Evolutionary conservation across 2,329 filamentous ascomycete genomes (phyloP).

Genomic region (Aspergillus sp.): DNA sequence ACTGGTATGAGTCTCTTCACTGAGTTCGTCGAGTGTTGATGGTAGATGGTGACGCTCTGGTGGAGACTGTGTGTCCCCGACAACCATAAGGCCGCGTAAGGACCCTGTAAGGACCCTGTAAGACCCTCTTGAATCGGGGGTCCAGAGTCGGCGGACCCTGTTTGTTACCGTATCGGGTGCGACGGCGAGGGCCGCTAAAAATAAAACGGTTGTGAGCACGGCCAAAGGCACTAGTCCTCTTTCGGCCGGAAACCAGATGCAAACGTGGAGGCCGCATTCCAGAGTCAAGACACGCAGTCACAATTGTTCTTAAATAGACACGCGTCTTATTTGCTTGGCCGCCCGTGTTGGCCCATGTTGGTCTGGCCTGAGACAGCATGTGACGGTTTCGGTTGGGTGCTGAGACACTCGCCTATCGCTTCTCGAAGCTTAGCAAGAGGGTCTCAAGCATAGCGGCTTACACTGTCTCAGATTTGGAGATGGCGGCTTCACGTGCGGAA

Average conservation of each 20-base stretch:
- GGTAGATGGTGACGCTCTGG: background rate
- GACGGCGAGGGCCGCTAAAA: background rate
- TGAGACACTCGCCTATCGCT: background rate
- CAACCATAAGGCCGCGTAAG: conserved; percentile 12
- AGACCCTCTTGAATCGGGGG: background rate
- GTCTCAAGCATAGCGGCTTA: background rate
- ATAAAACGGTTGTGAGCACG: background rate
- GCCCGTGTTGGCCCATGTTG: background rate
- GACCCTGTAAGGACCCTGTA: conserved; percentile 2
- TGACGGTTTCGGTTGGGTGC: conserved; percentile 1
- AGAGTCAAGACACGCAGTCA: background rate
- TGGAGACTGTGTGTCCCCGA: conserved; percentile 24
- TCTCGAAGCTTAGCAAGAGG: background rate
- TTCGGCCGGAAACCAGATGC: background rate
- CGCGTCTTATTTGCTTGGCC: background rate
- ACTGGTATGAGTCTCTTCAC: background rate
- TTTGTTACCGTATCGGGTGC: background rate
- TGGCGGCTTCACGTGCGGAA: background rate
- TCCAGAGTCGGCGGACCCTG: background rate
- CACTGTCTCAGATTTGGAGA: conserved; percentile 2
- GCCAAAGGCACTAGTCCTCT: background rate
- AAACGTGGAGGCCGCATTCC: conserved; percentile 6
- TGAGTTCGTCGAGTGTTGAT: background rate
- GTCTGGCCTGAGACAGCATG: background rate
- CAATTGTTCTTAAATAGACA: background rate